Evolutionary conservation across 2,329 filamentous ascomycete genomes (phyloP), one percentile per base, ranked within the genome.

Genomic region (Truncatella angustata): DNA sequence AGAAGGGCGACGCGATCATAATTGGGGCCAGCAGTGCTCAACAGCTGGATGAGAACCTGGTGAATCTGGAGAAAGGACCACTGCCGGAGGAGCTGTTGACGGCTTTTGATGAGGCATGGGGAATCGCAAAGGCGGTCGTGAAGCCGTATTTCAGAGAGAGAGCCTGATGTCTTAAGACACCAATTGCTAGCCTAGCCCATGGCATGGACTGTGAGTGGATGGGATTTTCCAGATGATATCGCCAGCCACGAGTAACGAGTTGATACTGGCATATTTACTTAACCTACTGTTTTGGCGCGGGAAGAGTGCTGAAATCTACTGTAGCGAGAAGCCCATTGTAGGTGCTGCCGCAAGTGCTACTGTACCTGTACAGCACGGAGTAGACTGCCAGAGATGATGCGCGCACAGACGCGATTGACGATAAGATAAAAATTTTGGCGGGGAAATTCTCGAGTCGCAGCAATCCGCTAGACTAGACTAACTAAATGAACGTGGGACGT

Each of bases 1-100:
- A 51, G 5, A 28, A 32, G 7, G 52, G 52, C 5, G 52, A 54
- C 24, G 43, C 43, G 16, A 21, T 54, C 24, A 32, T 54, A 4
- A 26, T 54, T 5, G 52, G 52, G 18, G 43, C 48, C 9, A 36
- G 43, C 43, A 51, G 42, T 30, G 42, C 48, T 4, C 20, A 30
- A 18, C 43, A 48, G 9, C 18, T 54, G 23, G 21, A 35, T 11
- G 52, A 51, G 43, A 51, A 50, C 23, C 34, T 50, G 24, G 20
- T 16, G 12, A 50, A 43, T 23, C 16, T 50, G 24, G 36, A 30
- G 2, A 43, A 50, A 34, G 47, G 36, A 0, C 47, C 47, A 3
- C 18, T 50, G 36, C 47, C 47, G 10, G 47, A 40, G 5, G 47
- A 50, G 32, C n/a, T 50, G 26, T 35, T 50, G 16, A 32, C 30